Conservation (phyloP, 2,329 filamentous ascomycete species). For the Fusarium keratoplasticum region DNA sequence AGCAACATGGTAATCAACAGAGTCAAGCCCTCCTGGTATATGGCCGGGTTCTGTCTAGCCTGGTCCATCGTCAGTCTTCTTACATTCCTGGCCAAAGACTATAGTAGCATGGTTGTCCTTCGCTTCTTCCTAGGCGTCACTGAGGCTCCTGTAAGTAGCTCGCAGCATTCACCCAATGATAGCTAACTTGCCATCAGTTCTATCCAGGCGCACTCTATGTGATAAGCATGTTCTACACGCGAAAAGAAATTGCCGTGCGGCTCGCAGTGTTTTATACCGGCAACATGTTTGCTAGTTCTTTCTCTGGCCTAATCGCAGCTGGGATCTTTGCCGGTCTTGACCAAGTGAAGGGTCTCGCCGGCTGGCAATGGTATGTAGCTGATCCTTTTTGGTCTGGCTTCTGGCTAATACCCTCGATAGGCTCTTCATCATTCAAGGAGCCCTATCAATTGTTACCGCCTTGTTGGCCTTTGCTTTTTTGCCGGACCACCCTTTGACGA, state of each 20-base stretch:
- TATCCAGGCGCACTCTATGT: slow-evolving; percentile 52
- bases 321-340: slow-evolving; percentile 52
- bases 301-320: slow-evolving; percentile 58
- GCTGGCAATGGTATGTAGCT: slow-evolving; percentile 44
- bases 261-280: slow-evolving; percentile 59
- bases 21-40: slow-evolving; percentile 57
- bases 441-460: slow-evolving; percentile 43
- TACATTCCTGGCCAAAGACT: slow-evolving; percentile 56
- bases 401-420: not conserved
- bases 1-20: slow-evolving; percentile 55
- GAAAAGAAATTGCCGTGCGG: slow-evolving; percentile 56
- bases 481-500: slow-evolving; percentile 53
- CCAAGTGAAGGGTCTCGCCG: slow-evolving; percentile 37
- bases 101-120: slow-evolving; percentile 55
- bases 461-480: slow-evolving; percentile 48
- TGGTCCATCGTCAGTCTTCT: slow-evolving; percentile 56
- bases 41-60: slow-evolving; percentile 50
- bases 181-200: slow-evolving; percentile 23
- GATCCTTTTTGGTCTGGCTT: not conserved
- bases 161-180: not conserved
- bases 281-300: slow-evolving; percentile 50
- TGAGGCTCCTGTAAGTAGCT: slow-evolving; percentile 48
- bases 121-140: slow-evolving; percentile 56
- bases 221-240: slow-evolving; percentile 65
- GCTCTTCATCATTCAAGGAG: slow-evolving; percentile 48